These are phyloP conservation scores for Aspergillus japonicus DNA, from an alignment of 2,329 filamentous ascomycete genomes.

Conservation along the genomic window DNA sequence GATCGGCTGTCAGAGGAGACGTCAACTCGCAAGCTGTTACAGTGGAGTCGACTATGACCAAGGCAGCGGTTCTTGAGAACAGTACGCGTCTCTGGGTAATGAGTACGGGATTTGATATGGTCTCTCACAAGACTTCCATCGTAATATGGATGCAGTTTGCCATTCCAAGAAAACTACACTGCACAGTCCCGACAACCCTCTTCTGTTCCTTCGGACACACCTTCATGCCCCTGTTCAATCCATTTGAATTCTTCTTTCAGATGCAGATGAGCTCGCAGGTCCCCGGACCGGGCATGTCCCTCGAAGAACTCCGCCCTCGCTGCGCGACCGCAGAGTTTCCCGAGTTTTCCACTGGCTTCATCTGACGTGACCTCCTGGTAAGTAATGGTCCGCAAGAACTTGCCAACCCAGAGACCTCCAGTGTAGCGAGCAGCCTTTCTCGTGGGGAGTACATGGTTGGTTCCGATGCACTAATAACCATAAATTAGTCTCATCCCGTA, in stretches of 20 bases:
- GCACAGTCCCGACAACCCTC: background rate
- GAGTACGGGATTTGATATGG: no score
- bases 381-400: slow-evolving; percentile 53
- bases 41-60: no score
- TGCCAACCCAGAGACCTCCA: slow-evolving; percentile 57
- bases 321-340: slow-evolving; percentile 50
- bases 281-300: slow-evolving; percentile 54
- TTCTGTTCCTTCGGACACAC: background rate
- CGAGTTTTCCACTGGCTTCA: slow-evolving; percentile 50
- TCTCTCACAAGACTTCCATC: background rate
- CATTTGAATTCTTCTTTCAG: slow-evolving; percentile 46
- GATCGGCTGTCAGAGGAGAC: no score
- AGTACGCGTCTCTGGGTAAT: no score
- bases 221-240: slow-evolving; percentile 31
- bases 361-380: slow-evolving; percentile 51
- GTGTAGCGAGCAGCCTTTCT: slow-evolving; percentile 50
- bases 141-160: background rate
- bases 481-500: no score
- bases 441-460: slow-evolving; percentile 56
- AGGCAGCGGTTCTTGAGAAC: no score
- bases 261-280: slow-evolving; percentile 47
- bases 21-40: no score
- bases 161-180: no score
- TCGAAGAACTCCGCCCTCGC: slow-evolving; percentile 55
- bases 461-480: slow-evolving; percentile 49